A percentile compares a stretch with the other conserved stretches of the same genome.
These are phyloP conservation scores for Staphylotrichum longicolle DNA, from an alignment of 495 filamentous ascomycete species.

Conservation along the genomic window DNA sequence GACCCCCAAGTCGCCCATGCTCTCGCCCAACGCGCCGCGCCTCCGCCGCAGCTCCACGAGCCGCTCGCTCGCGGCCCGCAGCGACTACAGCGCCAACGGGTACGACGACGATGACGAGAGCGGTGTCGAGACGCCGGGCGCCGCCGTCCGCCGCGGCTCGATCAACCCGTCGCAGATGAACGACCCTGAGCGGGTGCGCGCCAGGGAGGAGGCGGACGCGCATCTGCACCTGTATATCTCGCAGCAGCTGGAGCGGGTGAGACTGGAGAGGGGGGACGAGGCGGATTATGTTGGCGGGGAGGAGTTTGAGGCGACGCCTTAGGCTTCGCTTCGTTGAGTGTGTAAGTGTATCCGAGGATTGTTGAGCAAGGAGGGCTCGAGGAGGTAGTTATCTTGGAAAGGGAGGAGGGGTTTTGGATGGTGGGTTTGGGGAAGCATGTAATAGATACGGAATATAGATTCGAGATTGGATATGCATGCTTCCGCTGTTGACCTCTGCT, in stretches of 20 bases:
- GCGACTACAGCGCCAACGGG: constrained; percentile 60
- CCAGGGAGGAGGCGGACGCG: constrained; percentile 55
- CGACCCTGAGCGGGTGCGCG: constrained; percentile 39
- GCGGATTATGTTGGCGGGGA: constrained; percentile 39
- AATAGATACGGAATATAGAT: constrained; percentile 4
- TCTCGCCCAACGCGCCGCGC: constrained; percentile 40
- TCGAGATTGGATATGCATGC: not conserved
- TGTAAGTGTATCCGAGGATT: not conserved
- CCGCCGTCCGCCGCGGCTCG: constrained; percentile 33
- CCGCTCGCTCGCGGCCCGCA: constrained; percentile 82
- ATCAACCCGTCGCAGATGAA: constrained; percentile 30
- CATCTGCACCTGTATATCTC: constrained; percentile 70
- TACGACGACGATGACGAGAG: constrained; percentile 19
- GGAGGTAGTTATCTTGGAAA: too few relatives aligned
- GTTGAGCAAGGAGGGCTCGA: not conserved
- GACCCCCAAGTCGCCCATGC: constrained; percentile 40
- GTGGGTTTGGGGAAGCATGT: not conserved
- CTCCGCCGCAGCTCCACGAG: constrained; percentile 79
- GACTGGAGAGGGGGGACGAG: constrained; percentile 36
- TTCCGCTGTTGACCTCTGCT: not conserved
- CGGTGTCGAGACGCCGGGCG: constrained; percentile 16
- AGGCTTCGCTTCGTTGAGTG: not conserved
- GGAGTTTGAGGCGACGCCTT: constrained; percentile 48
- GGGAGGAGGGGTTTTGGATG: not conserved
- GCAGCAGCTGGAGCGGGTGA: constrained; percentile 64